Base-by-base conservation (phyloP, 2,329 filamentous ascomycete species). In the Zasmidium citrigriseum region DNA sequence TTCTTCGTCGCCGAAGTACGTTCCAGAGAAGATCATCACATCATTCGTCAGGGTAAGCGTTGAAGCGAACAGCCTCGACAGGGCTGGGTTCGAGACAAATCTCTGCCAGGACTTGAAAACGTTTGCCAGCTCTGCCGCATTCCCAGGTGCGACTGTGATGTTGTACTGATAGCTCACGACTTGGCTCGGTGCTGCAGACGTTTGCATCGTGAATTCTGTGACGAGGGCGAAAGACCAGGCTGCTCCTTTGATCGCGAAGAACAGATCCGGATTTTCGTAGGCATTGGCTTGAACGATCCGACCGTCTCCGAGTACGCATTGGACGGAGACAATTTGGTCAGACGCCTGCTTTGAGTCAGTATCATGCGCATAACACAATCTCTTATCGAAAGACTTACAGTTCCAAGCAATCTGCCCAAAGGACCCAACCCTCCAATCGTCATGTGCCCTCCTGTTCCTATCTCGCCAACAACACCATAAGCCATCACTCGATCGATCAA, bases 321-420 rank as follows among this genome's bases (percentile, higher is more conserved):
- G 69, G 3, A 68, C 74, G 0, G 72, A 70, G 0, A 69, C 73
- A 11, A 84, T 73, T 57, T 78, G 76, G 67, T 83, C 82, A 44
- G 82, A 78, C 0, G 76, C 48, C 48, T 51, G 48, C 21, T n/a
- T 12, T 1, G 11, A 21, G 34, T 41, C 34, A 41, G 34, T 7
- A 29, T 29, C 27, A 29, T 29, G 7, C 14, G 7, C 7, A 29
- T 29, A 7, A 29, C 7, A 29, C 27, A 14, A 7, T 14, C 23
- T 7, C 14, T 4, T 4, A 18, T 27, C 9, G 4, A 18, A 10
- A n/a, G n/a, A 27, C 48, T 14, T 27, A 51, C 76, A 11, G 87
- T 73, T 0, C 86, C 86, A 55, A 84, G 75, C 21, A 75, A 73
- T 1, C 82, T 80, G 24, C 76, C 80, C n/a, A 87, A 71, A 70